Evolutionary conservation across 805 yeast genomes (phyloP), one percentile per base, ranked within the genome.

Genomic region (Barnettozyma californica): DNA sequence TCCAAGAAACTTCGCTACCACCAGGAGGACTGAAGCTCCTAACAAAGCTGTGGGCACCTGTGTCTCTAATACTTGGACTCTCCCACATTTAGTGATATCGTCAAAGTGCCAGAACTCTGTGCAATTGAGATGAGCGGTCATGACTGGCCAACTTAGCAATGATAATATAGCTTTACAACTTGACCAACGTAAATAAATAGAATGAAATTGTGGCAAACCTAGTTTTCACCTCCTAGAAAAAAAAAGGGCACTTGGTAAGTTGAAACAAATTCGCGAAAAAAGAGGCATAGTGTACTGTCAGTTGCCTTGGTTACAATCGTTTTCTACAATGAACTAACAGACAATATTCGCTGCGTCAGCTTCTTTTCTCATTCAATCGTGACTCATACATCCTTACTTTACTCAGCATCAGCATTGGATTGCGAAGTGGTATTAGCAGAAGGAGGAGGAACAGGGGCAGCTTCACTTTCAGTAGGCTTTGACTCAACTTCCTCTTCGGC

Each of bases 61-160:
- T 29, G 62, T 63, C 48, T 73, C 73, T 35, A 79, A 58, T 51
- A 65, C 61, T 58, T 59, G 53, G 19, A 67, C 65, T 42, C 81
- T 69, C 5, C 76, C 76, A 57, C 84, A 80, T 14, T 59, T 58
- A 1, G 84, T 76, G 37, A 83, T 59, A 61, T 83, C 89, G 57
- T 83, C 89, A 50, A 74, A 78, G 52, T 69, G 66, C 88, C 89
- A 83, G 33, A 68, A 35, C 41, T 49, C 40, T 9, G 44, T 26
- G 11, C 51, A 44, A 42, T 42, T 42, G 26, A 38, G 38, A 9
- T 29, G 33, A 11, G 16, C 14, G n/a, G 9, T 14, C 33, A 29
- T 29, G 14, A 5, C 14, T 29, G n/a, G 11, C 16, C 33, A 29
- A 9, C 7, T 14, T 29, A 29, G 16, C 16, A 29, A 14, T 8